Conservation (phyloP, 2,329 filamentous ascomycete species). For the Microcyclospora tardicrescens region DNA sequence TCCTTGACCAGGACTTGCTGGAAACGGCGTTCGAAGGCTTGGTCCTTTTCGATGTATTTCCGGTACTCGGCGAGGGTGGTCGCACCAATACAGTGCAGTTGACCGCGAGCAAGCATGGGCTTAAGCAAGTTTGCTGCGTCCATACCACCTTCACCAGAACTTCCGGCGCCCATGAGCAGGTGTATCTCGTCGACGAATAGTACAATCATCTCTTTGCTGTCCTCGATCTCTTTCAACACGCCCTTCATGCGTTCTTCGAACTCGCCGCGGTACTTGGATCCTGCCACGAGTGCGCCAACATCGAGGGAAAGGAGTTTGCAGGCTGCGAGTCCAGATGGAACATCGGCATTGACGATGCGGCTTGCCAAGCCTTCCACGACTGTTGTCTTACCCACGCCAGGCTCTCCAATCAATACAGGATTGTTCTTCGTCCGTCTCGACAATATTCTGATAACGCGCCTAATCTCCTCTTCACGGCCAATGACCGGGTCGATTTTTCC, state of each 20-base stretch:
- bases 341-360: constrained; percentile 91
- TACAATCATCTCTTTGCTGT: constrained; percentile 91
- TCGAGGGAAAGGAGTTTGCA: constrained; percentile 93
- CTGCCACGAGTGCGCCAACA: constrained; percentile 86
- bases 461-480: constrained; percentile 88
- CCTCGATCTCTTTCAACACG: constrained; percentile 89
- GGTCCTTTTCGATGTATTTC: constrained; percentile 98
- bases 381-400: constrained; percentile 96
- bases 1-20: constrained; percentile 97
- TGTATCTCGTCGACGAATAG: constrained; percentile 99
- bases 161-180: constrained; percentile 91
- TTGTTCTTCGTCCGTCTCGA: constrained; percentile 97
- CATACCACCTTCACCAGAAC: constrained; percentile 94
- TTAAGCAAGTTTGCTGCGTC: constrained; percentile 95
- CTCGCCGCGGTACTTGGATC: constrained; percentile 96
- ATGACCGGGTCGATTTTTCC: constrained; percentile 98
- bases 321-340: constrained; percentile 84
- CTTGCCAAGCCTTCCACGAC: constrained; percentile 92
- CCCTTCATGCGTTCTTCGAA: constrained; percentile 99
- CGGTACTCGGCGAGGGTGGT: constrained; percentile 92
- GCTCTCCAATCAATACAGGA: constrained; percentile 92
- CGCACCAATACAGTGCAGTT: constrained; percentile 94
- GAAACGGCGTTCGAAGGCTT: constrained; percentile 95
- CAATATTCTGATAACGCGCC: constrained; percentile 80
- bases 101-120: constrained; percentile 92